A percentile compares a stretch with the other conserved stretches of the same genome.
Conservation (phyloP, 805 yeast species). For the Ogataea kodamae region DNA sequence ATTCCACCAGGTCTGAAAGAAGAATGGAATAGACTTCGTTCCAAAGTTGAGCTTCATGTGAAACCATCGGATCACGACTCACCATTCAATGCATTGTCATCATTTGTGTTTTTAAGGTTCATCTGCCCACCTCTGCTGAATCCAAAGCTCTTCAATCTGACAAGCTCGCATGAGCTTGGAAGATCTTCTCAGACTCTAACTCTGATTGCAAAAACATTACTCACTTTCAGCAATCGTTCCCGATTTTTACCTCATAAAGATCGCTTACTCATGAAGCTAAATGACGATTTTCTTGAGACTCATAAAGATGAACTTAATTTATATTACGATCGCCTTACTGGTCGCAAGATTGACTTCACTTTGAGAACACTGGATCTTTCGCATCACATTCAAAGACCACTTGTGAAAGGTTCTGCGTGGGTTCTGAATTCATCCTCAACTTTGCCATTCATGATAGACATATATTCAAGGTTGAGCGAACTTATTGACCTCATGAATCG, state of each 20-base stretch:
- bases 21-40: constrained; percentile 61
- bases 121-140: constrained; percentile 89
- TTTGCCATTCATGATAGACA: constrained; percentile 67
- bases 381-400: constrained; percentile 54
- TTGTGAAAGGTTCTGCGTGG: constrained; percentile 50
- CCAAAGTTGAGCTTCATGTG: constrained; percentile 58
- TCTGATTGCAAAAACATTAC: constrained; percentile 70
- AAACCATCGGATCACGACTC: constrained; percentile 47
- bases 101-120: constrained; percentile 79
- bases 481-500: constrained; percentile 44
- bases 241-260: constrained; percentile 77
- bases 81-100: constrained; percentile 71
- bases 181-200: constrained; percentile 75
- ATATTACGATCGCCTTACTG: constrained; percentile 71
- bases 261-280: constrained; percentile 70
- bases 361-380: constrained; percentile 55
- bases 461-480: constrained; percentile 56
- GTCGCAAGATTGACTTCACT: constrained; percentile 59
- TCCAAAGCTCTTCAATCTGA: constrained; percentile 78
- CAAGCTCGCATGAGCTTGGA: constrained; percentile 68
- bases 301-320: constrained; percentile 58
- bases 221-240: constrained; percentile 76
- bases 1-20: constrained; percentile 64
- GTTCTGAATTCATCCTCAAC: constrained; percentile 59
- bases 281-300: constrained; percentile 53